Conservation (phyloP, 192 early-diverging fungal genomes). For the Coemansia sp. region DNA sequence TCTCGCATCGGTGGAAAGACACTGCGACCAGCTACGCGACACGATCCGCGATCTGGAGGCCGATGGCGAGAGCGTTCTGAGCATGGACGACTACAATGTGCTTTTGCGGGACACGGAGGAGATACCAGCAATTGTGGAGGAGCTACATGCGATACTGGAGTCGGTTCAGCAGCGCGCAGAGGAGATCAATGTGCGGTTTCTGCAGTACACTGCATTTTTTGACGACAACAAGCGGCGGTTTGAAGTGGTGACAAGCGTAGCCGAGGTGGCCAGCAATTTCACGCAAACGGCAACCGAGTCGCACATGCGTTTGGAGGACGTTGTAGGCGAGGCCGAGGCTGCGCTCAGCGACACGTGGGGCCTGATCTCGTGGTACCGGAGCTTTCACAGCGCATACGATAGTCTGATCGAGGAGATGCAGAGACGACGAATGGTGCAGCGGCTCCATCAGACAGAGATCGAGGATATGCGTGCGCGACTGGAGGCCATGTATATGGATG, state of each 20-base stretch:
- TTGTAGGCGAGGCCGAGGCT: constrained; percentile 19
- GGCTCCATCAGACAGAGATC: constrained; percentile 23
- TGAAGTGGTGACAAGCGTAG: constrained; percentile 23
- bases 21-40: constrained; percentile 51
- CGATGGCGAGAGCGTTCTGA: constrained; percentile 38
- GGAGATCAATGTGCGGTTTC: constrained; percentile 38
- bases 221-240: constrained; percentile 31
- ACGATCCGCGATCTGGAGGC: constrained; percentile 48
- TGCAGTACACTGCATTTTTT: constrained; percentile 49
- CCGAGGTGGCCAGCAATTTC: constrained; percentile 18
- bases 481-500: constrained; percentile 35
- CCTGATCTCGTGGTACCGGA: constrained; percentile 51
- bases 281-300: constrained; percentile 6
- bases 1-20: constrained; percentile 40
- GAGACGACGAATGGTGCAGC: constrained; percentile 43
- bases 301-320: constrained; percentile 23
- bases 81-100: constrained; percentile 51
- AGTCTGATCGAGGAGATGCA: constrained; percentile 49
- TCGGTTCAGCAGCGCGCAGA: constrained; percentile 39
- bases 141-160: constrained; percentile 27
- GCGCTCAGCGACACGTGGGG: constrained; percentile 44
- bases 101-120: constrained; percentile 47
- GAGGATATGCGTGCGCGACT: constrained; percentile 50
- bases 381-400: constrained; percentile 51
- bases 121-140: constrained; percentile 43